A percentile compares a stretch with the other conserved stretches of the same genome.
Evolutionary conservation across 176 grass and related monocot genomes (phyloP).

Genomic region (Zoysia japonica): DNA sequence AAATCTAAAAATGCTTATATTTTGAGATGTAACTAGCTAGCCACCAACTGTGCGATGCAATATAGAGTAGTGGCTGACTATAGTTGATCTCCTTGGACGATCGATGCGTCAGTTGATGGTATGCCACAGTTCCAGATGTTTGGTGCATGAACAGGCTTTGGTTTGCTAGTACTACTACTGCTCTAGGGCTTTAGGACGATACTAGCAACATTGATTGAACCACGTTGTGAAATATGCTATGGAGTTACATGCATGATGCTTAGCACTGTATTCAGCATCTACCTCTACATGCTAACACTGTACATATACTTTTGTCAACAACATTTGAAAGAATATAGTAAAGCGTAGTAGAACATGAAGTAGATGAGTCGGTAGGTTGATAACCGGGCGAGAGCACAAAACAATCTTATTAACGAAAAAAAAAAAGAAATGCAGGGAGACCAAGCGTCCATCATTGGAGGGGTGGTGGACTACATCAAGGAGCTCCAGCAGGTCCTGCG

Average conservation of each 20-base stretch:
- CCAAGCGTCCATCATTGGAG: constrained; percentile 86
- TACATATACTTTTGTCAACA: too few relatives aligned
- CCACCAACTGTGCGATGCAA: not conserved
- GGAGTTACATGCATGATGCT: not conserved
- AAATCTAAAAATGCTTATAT: too few relatives aligned
- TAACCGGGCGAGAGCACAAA: not conserved
- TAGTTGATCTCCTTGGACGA: not conserved
- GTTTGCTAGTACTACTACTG: not conserved
- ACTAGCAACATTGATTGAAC: constrained; percentile 1
- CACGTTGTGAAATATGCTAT: not conserved
- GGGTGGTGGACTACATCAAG: constrained; percentile 88
- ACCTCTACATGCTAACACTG: too few relatives aligned
- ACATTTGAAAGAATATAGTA: too few relatives aligned
- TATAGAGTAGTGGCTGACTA: not conserved
- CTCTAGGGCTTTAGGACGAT: not conserved
- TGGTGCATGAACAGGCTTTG: not conserved
- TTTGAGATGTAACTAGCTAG: not conserved
- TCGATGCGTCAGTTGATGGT: not conserved
- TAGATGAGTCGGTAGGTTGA: too few relatives aligned
- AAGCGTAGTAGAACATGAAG: too few relatives aligned
- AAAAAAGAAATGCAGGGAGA: constrained; percentile 44
- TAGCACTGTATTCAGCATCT: too few relatives aligned
- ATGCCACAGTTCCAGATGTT: not conserved
- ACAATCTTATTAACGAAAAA: not conserved
- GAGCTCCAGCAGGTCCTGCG: constrained; percentile 76